Evolutionary conservation across 2,329 filamentous ascomycete genomes (phyloP).

Genomic region (Fusarium heterosporum): DNA sequence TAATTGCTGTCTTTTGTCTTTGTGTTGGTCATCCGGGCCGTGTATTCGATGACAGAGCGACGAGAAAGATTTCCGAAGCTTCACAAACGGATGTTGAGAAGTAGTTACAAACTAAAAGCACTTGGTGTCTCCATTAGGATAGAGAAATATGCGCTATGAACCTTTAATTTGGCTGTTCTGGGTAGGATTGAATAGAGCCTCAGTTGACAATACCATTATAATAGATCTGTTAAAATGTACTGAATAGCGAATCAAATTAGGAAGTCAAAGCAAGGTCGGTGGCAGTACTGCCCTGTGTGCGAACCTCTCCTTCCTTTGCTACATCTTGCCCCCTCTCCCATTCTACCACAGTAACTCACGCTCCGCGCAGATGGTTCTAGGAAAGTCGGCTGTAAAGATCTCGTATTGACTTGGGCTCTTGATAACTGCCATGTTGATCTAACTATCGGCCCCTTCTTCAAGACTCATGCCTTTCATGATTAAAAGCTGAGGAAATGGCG

Average conservation of each 20-base stretch:
- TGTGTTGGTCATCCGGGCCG: slow-evolving; percentile 56
- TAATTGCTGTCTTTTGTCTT: slow-evolving; percentile 52
- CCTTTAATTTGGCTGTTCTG: background rate
- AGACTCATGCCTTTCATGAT: background rate
- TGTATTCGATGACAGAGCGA: slow-evolving; percentile 33
- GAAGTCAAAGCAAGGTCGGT: no score
- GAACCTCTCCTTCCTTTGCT: no score
- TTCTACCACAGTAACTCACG: no score
- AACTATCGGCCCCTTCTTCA: background rate
- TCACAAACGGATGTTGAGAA: slow-evolving; percentile 28
- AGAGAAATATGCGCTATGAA: accelerated
- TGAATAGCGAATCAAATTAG: no score
- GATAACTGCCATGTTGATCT: background rate
- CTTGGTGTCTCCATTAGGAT: accelerated
- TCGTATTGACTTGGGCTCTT: background rate
- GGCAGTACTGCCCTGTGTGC: no score
- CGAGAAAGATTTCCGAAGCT: background rate
- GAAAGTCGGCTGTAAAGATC: background rate
- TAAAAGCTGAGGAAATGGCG: background rate
- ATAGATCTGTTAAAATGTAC: no score
- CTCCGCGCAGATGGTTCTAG: no score
- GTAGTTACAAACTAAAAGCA: background rate
- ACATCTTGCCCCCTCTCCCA: no score
- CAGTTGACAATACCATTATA: background rate
- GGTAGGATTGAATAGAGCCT: background rate